Percentiles rank a stretch among this genome's conserved stretches.
These are phyloP conservation scores for Globisporangium apiculatum DNA, from an alignment of 352 stramenopile species.

Conservation along the genomic window DNA sequence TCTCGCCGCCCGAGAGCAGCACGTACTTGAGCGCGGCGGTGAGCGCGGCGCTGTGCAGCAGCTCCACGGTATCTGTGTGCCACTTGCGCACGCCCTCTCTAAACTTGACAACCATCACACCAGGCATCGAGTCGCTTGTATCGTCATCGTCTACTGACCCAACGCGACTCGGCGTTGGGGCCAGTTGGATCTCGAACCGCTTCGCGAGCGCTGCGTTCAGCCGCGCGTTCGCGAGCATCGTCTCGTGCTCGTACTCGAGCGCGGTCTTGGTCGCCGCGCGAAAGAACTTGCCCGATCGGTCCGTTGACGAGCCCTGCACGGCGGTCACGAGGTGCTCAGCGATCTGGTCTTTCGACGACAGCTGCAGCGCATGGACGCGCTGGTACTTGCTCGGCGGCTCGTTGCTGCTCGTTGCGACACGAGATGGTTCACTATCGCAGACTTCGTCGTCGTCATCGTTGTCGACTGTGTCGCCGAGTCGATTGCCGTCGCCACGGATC, in stretches of 20 bases:
- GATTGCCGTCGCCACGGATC: constrained; percentile 33
- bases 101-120: constrained; percentile 62
- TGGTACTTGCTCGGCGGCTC: constrained; percentile 37
- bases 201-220: constrained; percentile 57
- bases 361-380: constrained; percentile 39
- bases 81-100: constrained; percentile 77
- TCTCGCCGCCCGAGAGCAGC: constrained; percentile 69
- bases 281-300: constrained; percentile 73
- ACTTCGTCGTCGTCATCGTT: constrained; percentile 11
- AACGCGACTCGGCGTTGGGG: constrained; percentile 18
- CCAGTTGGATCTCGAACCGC: constrained; percentile 52
- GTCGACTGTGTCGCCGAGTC: constrained; percentile 49
- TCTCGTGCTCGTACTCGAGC: constrained; percentile 76
- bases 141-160: not conserved
- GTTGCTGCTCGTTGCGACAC: not conserved
- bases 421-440: not conserved
- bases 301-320: constrained; percentile 45
- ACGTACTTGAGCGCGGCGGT: constrained; percentile 79
- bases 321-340: constrained; percentile 52
- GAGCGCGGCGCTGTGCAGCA: constrained; percentile 62
- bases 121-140: constrained; percentile 1
- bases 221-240: constrained; percentile 61
- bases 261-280: constrained; percentile 63
- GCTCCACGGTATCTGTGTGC: constrained; percentile 64
- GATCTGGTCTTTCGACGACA: constrained; percentile 78